These are phyloP conservation scores for Elasticomyces elasticus DNA, from an alignment of 495 filamentous ascomycete genomes.

Conservation along the genomic window DNA sequence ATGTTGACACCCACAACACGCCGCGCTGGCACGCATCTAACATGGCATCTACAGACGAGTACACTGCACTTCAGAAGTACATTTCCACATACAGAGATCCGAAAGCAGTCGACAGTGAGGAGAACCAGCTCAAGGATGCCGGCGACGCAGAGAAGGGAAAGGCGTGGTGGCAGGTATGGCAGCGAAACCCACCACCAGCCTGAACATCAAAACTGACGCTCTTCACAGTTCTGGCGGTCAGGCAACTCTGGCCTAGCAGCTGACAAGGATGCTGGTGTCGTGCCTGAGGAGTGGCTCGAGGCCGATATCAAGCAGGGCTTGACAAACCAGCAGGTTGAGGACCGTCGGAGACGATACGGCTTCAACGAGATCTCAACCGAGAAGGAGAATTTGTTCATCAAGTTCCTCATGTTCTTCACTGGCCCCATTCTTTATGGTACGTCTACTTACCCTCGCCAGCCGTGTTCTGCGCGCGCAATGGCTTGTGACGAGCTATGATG, in stretches of 20 bases:
- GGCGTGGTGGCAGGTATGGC: conserved; percentile 19
- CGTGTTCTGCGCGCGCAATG: conserved; percentile 21
- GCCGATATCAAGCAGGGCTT: conserved; percentile 61
- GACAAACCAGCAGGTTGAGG: conserved; percentile 46
- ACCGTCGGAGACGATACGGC: conserved; percentile 55
- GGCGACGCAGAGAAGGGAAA: conserved; percentile 24
- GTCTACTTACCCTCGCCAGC: conserved; percentile 21
- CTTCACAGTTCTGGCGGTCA: conserved; percentile 38
- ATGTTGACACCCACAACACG: conserved; percentile 9
- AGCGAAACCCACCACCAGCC: conserved; percentile 23
- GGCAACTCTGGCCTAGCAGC: conserved; percentile 21
- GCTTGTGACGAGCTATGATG: conserved; percentile 2
- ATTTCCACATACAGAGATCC: conserved; percentile 34
- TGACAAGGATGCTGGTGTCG: conserved; percentile 33
- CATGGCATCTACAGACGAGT: conserved; percentile 27
- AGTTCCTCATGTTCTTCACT: conserved; percentile 71
- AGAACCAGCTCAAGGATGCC: conserved; percentile 14
- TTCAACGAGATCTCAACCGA: conserved; percentile 68
- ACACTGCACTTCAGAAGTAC: conserved; percentile 31
- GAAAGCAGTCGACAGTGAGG: conserved; percentile 12
- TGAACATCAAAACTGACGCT: conserved; percentile 1
- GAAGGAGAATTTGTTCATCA: conserved; percentile 66
- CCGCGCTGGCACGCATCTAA: conserved; percentile 1
- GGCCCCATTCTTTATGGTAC: conserved; percentile 78
- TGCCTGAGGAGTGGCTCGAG: conserved; percentile 62